Percentiles rank a stretch among this genome's conserved stretches.
phyloP scores from a whole-genome alignment of 192 early-diverging fungal species.

The Coemansia erecta region DNA sequence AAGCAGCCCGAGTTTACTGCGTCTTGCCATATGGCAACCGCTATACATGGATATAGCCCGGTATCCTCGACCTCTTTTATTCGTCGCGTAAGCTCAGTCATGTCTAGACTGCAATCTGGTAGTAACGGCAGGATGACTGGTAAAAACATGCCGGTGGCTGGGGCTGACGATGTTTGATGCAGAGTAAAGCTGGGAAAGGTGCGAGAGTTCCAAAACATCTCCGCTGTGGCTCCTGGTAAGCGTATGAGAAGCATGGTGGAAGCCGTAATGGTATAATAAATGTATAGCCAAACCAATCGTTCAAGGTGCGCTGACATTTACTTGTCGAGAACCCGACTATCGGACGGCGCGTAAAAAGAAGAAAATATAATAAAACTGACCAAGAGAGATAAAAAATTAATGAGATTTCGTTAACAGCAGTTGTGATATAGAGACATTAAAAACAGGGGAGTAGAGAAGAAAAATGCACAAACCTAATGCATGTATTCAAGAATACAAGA shows the following conservation, averaged over 20 bases:
- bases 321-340: background rate
- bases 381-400: too few relatives aligned
- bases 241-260: too few relatives aligned
- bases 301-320: background rate
- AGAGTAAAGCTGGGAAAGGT: background rate
- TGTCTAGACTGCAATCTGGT: background rate
- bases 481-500: background rate
- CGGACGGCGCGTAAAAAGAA: too few relatives aligned
- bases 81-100: too few relatives aligned
- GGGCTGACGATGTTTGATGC: background rate
- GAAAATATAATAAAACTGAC: too few relatives aligned
- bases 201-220: background rate
- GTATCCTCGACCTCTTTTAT: too few relatives aligned
- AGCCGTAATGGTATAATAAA: too few relatives aligned
- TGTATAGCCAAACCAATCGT: too few relatives aligned
- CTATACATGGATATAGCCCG: background rate
- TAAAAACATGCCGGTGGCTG: background rate
- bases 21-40: conserved; percentile 28
- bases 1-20: conserved; percentile 29
- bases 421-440: background rate
- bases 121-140: background rate
- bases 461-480: background rate
- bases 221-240: background rate
- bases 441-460: background rate
- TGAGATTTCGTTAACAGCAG: background rate